Evolutionary conservation across 805 yeast species (phyloP), one percentile per base, ranked within the genome.

Genomic region (Soucietia sequanensis): DNA sequence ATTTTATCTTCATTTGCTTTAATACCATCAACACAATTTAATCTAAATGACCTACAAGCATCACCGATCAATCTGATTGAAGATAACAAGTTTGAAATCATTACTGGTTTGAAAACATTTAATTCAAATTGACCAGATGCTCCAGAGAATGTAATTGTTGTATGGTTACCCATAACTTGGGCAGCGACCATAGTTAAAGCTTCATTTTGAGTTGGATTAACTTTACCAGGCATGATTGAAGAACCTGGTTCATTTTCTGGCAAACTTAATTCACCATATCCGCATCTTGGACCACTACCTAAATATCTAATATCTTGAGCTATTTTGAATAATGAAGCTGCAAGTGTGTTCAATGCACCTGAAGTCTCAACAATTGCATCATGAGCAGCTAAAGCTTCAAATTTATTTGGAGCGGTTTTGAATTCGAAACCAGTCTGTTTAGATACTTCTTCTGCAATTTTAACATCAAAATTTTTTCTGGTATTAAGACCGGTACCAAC

Each of bases 401-500:
- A 62, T 50, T 62, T 62, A 56, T 62, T 62, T 9, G 68, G 68
- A 6, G 68, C 68, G 18, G 68, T 60, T 42, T 55, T 41, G 42
- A 62, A 62, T 4, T 35, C 41, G 39, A 56, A 54, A 12, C 67
- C 67, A 9, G 67, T 60, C 42, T 59, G 41, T 12, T 49, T 48
- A 24, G 64, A 47, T 9, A 62, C 64, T 42, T 62, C 56, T 38
- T 42, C 48, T 17, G 68, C 68, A 30, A 62, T 52, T 34, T 53
- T 46, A 30, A 51, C 58, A 44, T 62, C 68, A 47, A 58, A 62
- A n/a, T 63, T 64, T 44, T 52, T 58, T 36, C 37, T 55, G 44
- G 68, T 60, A 53, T 62, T 62, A 43, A 62, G 53, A 6, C 68
- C 68, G 32, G 68, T 62, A 8, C 68, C 68, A n/a, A 62, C 68